Percentiles rank a stretch among this genome's conserved stretches.
These are phyloP conservation scores for Aspergillus sp. DNA, from an alignment of 2,329 filamentous ascomycete genomes.

Conservation along the genomic window DNA sequence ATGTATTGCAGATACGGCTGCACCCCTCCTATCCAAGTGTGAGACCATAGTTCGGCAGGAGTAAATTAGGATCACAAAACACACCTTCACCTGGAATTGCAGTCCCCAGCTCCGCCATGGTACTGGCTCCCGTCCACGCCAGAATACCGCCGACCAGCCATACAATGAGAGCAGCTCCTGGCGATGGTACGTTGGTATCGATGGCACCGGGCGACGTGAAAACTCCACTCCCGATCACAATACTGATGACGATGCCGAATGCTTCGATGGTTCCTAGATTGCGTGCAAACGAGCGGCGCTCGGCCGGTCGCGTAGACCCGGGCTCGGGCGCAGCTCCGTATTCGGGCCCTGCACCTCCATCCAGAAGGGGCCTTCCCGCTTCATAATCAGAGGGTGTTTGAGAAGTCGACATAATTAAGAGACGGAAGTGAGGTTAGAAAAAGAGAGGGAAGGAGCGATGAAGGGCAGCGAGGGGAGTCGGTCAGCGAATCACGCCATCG, in stretches of 20 bases:
- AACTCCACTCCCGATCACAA: conserved; percentile 20
- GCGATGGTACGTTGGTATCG: conserved; percentile 19
- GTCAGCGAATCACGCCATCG: background rate
- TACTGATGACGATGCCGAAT: conserved; percentile 20
- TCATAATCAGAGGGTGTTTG: background rate
- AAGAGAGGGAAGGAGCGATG: background rate
- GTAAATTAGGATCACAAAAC: background rate
- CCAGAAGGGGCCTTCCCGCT: background rate
- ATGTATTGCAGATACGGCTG: conserved; percentile 19
- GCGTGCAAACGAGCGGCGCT: conserved; percentile 9
- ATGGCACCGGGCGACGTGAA: conserved; percentile 18
- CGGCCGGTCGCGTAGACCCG: background rate
- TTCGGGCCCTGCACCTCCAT: background rate
- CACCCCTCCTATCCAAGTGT: background rate
- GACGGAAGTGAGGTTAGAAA: background rate
- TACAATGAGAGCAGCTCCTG: conserved; percentile 14
- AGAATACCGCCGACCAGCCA: conserved; percentile 18
- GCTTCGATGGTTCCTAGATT: conserved; percentile 18
- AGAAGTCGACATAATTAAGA: background rate
- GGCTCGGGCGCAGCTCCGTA: background rate
- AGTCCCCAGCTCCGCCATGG: conserved; percentile 19
- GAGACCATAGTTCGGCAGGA: background rate
- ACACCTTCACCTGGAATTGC: conserved; percentile 18
- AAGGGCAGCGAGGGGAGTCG: background rate
- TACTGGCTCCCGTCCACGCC: conserved; percentile 18